Evolutionary conservation across 2,329 filamentous ascomycete species (phyloP).

Genomic region (Blastomyces percursus): DNA sequence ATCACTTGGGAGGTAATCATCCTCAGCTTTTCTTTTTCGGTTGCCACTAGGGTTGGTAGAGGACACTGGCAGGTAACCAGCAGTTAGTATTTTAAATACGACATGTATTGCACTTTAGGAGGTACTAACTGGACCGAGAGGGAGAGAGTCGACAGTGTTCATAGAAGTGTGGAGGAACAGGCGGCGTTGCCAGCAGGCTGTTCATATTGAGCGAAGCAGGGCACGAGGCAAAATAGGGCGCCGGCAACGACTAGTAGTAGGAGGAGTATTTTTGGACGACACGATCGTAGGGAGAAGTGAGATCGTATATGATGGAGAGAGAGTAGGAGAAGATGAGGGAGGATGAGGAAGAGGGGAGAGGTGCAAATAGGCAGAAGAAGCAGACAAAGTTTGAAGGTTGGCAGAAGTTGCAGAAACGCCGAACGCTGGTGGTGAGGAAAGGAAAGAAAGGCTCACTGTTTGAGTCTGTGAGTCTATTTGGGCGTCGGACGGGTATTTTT

Average conservation of each 20-base stretch:
- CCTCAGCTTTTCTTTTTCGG: constrained; percentile 82
- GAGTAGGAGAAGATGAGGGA: constrained; percentile 13
- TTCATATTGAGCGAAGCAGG: constrained; percentile 42
- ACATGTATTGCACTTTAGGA: not conserved
- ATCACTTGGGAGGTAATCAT: constrained; percentile 44
- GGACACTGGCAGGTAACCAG: constrained; percentile 24
- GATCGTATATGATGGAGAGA: constrained; percentile 24
- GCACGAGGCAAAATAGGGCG: constrained; percentile 8
- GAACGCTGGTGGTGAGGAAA: not conserved
- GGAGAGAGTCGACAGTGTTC: constrained; percentile 50
- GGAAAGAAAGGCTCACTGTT: no score
- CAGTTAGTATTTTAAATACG: not conserved
- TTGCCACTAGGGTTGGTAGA: constrained; percentile 32
- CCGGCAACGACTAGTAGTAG: constrained; percentile 3
- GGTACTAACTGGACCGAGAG: constrained; percentile 45
- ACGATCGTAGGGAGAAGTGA: constrained; percentile 15
- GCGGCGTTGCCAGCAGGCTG: constrained; percentile 47
- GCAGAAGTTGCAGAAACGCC: constrained; percentile 3
- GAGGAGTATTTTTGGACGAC: constrained; percentile 2
- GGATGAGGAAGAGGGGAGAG: not conserved
- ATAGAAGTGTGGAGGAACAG: constrained; percentile 53
- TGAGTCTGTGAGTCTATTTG: no score
- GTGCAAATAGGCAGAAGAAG: constrained; percentile 19
- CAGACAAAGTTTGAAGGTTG: not conserved
- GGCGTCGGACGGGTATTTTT: not conserved